phyloP scores from a whole-genome alignment of 2,329 filamentous ascomycete species.

The Fusarium sp. region DNA sequence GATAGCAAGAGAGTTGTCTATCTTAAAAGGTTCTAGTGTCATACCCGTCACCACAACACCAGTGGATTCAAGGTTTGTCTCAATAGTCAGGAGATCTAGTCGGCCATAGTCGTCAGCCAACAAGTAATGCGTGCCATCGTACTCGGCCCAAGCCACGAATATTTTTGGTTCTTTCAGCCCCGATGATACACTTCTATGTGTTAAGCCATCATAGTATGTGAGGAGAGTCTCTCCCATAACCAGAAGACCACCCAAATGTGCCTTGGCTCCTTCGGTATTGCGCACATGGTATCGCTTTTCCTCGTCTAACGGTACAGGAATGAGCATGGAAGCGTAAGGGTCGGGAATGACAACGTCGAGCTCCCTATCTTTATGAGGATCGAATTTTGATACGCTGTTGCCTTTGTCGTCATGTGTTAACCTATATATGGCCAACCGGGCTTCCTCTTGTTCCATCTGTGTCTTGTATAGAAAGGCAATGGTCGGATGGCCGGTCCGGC shows the following conservation, averaged over 20 bases:
- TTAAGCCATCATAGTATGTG: constrained; percentile 85
- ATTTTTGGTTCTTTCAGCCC: constrained; percentile 80
- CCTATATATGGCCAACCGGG: constrained; percentile 69
- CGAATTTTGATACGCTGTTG: constrained; percentile 65
- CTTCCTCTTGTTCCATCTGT: constrained; percentile 64
- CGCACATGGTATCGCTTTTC: constrained; percentile 72
- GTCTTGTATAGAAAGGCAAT: constrained; percentile 71
- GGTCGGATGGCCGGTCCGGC: constrained; percentile 68
- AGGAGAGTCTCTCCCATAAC: constrained; percentile 85
- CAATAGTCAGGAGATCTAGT: constrained; percentile 85
- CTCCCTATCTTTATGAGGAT: constrained; percentile 67
- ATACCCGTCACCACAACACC: constrained; percentile 78
- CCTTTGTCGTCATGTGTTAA: constrained; percentile 71
- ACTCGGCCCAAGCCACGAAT: constrained; percentile 91
- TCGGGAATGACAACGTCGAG: constrained; percentile 67
- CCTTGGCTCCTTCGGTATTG: constrained; percentile 64
- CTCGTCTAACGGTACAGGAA: constrained; percentile 70
- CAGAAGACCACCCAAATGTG: constrained; percentile 77
- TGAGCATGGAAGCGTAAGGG: constrained; percentile 69
- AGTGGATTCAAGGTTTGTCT: constrained; percentile 73
- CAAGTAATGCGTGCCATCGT: constrained; percentile 86
- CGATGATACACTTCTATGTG: constrained; percentile 73
- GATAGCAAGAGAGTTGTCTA: constrained; percentile 44
- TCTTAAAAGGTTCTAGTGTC: constrained; percentile 67
- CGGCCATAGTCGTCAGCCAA: constrained; percentile 91